Base-by-base conservation (phyloP, 2,329 filamentous ascomycete genomes). In the Madurella fahalii region DNA sequence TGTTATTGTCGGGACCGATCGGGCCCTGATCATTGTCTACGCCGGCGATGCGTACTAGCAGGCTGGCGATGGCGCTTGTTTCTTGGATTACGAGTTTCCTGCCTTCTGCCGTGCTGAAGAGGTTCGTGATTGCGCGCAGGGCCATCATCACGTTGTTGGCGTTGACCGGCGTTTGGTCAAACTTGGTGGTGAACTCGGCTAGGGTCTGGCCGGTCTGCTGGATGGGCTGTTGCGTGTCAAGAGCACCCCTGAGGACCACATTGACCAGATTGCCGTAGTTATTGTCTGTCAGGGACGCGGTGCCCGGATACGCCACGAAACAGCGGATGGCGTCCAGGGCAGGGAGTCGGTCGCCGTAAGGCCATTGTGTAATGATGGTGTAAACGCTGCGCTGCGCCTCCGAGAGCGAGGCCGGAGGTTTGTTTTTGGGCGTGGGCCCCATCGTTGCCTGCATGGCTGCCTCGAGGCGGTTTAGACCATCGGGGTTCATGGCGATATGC, bases 111-210 rank as follows among this genome's bases (percentile, higher is more conserved):
- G 89, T 89, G 57, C 83, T 80, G 66, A 96, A 96, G 8, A 96
- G 75, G 63, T 99, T 99, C 31, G 84, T 86, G 47, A 97, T 78
- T 13, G 86, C 82, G 4, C 94, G 87, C 12, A 90, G 77, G 0
- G 87, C 85, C 77, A 99, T 88, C 86, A 97, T 96, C 11, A 84
- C 82, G 61, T 90, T 90, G 70, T 96, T 96, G 50, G 86, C 79
- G 39, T 84, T 84, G 0, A 87, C 77, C 0, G 79, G 73, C 4
- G 72, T 69, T 9, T 83, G 78, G 72, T 61, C 55, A 9, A 59
- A 41, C 1, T 31, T 54, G 2, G 49, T 40, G 53, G 60, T 43
- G 41, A 62, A 44, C 2, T 60, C 54, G 17, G 43, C 17, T 7
- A 63, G 32, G n/a, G 49, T 30, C 9, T 18, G 15, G 11, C n/a